These are phyloP conservation scores for Rhododendron mucronatum DNA, from an alignment of 148 eudicot genomes.

Conservation along the genomic window DNA sequence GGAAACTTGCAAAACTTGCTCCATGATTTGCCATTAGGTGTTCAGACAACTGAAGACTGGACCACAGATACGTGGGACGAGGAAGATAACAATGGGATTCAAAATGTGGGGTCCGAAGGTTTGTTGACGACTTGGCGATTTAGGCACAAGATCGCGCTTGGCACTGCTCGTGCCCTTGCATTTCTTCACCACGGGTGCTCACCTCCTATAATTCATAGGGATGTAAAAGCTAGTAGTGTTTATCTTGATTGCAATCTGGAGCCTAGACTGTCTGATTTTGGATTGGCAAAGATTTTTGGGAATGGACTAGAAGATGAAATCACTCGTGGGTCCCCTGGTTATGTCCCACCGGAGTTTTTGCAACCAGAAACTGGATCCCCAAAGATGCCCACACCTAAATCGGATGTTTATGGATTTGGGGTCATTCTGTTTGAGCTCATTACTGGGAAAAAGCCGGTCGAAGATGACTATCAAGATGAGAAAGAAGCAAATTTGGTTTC, in stretches of 20 bases:
- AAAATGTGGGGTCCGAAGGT: constrained; percentile 36
- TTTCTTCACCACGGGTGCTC: constrained; percentile 78
- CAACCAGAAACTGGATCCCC: constrained; percentile 26
- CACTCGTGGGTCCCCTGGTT: constrained; percentile 47
- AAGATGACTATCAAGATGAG: constrained; percentile 43
- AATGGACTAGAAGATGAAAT: constrained; percentile 36
- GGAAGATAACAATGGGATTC: constrained; percentile 34
- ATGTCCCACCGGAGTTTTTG: constrained; percentile 47
- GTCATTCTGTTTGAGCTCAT: constrained; percentile 62
- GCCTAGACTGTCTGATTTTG: constrained; percentile 74
- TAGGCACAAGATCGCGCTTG: constrained; percentile 50
- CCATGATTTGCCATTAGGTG: constrained; percentile 54
- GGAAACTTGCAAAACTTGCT: constrained; percentile 58
- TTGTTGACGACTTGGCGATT: constrained; percentile 45
- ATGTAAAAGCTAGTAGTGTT: constrained; percentile 65
- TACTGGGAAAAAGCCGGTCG: constrained; percentile 53
- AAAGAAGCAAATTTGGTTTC: constrained; percentile 39
- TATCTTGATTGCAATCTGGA: constrained; percentile 57
- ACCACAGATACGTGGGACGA: constrained; percentile 59
- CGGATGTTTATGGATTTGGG: constrained; percentile 69
- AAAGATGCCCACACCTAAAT: constrained; percentile 40
- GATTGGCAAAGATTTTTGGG: constrained; percentile 60
- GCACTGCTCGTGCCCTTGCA: constrained; percentile 58
- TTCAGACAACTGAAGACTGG: constrained; percentile 49
- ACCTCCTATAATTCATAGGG: constrained; percentile 69